Conservation (phyloP, 768 basidiomycete genomes). For the Xanthoconium stramineum region DNA sequence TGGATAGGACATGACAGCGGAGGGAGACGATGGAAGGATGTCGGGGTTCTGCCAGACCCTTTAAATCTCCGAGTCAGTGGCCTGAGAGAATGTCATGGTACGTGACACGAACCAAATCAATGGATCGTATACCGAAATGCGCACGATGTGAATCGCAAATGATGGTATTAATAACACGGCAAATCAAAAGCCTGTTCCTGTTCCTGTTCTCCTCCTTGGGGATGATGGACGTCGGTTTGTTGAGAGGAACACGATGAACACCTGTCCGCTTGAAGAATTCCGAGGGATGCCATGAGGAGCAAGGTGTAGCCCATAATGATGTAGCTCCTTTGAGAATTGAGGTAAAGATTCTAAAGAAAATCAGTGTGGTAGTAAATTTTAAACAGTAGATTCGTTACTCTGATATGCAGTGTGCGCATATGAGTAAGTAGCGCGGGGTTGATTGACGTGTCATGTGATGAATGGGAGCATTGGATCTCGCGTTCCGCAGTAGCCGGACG, state of each 20-base stretch:
- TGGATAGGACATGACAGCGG: slow-evolving; percentile 20
- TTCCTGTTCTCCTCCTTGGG: neutral
- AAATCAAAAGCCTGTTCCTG: slow-evolving; percentile 2
- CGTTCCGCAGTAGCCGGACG: neutral
- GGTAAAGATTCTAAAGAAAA: neutral
- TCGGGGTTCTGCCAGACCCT: neutral
- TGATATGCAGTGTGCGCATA: neutral
- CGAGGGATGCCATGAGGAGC: neutral
- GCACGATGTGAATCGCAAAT: neutral
- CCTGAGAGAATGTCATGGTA: slow-evolving; percentile 1
- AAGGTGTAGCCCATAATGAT: neutral
- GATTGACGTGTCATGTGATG: neutral
- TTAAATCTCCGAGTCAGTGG: neutral
- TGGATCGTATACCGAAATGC: neutral
- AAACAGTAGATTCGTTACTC: slow-evolving; percentile 2
- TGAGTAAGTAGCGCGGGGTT: neutral
- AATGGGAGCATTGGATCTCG: neutral
- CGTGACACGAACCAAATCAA: neutral
- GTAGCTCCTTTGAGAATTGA: neutral
- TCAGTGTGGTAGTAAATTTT: neutral
- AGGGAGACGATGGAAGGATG: neutral
- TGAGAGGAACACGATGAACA: neutral
- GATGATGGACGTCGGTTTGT: neutral
- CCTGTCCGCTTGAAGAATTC: neutral
- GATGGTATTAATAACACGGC: neutral